These are phyloP conservation scores for Nemania sp. DNA, from an alignment of 2,329 filamentous ascomycete species.

Conservation along the genomic window DNA sequence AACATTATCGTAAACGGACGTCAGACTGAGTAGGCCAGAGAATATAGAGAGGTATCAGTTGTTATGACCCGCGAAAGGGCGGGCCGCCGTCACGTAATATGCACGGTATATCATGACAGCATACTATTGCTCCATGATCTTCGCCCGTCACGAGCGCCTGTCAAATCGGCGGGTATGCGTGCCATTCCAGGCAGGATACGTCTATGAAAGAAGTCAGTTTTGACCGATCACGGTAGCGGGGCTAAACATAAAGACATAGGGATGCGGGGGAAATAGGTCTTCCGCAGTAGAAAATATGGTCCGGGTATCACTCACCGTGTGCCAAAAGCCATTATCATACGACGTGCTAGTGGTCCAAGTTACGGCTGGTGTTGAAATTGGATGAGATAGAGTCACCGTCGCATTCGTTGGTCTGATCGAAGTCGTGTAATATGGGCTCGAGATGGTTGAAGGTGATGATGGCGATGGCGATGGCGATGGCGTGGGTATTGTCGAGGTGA, in stretches of 20 bases:
- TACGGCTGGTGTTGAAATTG: constrained; percentile 12
- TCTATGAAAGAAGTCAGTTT: constrained; percentile 18
- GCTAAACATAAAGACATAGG: not conserved
- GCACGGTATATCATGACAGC: not conserved
- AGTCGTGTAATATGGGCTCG: constrained; percentile 10
- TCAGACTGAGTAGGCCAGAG: not conserved
- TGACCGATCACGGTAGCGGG: not conserved
- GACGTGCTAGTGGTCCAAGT: constrained; percentile 20
- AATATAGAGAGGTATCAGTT: not conserved
- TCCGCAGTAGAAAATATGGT: not conserved
- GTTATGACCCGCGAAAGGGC: not conserved
- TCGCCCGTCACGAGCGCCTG: constrained; percentile 6
- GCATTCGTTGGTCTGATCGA: constrained; percentile 9
- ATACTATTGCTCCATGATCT: not conserved
- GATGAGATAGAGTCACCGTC: constrained; percentile 1
- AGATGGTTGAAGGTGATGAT: constrained; percentile 10
- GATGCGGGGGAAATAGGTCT: not conserved
- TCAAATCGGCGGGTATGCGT: constrained; percentile 16
- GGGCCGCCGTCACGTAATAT: not conserved
- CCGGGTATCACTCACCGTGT: constrained; percentile 22
- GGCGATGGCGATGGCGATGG: not conserved
- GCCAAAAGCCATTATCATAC: constrained; percentile 23
- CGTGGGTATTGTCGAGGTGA: constrained; percentile 6
- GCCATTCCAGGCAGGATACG: constrained; percentile 28
- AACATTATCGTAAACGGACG: constrained; percentile 30